phyloP scores from a whole-genome alignment of 257 asterid species.

The Scutellaria galericulata region DNA sequence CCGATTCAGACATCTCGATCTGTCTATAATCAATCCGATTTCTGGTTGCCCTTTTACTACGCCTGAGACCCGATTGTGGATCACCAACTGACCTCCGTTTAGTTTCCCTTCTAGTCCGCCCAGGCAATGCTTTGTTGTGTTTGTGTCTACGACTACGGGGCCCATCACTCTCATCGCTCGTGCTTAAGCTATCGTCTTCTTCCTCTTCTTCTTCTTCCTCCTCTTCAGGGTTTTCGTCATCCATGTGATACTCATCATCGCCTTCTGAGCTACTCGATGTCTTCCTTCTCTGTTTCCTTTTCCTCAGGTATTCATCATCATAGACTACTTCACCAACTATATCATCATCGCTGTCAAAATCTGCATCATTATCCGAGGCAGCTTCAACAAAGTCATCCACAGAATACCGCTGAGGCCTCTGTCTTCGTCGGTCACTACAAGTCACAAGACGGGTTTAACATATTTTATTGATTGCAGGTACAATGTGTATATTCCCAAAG shows the following conservation, averaged over 20 bases:
- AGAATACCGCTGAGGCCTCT: constrained; percentile 90
- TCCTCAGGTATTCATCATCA: constrained; percentile 84
- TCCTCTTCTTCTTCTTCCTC: constrained; percentile 95
- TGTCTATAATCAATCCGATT: constrained; percentile 74
- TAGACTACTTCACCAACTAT: constrained; percentile 96
- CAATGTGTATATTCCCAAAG: background rate
- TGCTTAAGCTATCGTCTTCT: constrained; percentile 60
- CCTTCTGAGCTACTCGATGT: constrained; percentile 90
- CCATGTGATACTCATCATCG: constrained; percentile 84
- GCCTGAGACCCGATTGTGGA: constrained; percentile 79
- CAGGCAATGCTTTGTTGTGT: constrained; percentile 45
- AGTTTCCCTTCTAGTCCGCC: constrained; percentile 79
- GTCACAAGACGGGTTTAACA: constrained; percentile 22
- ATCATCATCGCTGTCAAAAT: constrained; percentile 90
- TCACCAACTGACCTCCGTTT: constrained; percentile 74
- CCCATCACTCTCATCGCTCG: constrained; percentile 75
- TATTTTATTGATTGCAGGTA: background rate
- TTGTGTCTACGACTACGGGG: constrained; percentile 38
- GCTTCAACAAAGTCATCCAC: constrained; percentile 74
- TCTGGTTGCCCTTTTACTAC: constrained; percentile 88
- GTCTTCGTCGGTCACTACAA: constrained; percentile 79
- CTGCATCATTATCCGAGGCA: constrained; percentile 79
- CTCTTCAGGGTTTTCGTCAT: constrained; percentile 80
- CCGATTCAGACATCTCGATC: constrained; percentile 86
- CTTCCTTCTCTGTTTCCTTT: constrained; percentile 60